Evolutionary conservation across 495 filamentous ascomycete species (phyloP).

Genomic region (Hypoxylon lienhwacheense): DNA sequence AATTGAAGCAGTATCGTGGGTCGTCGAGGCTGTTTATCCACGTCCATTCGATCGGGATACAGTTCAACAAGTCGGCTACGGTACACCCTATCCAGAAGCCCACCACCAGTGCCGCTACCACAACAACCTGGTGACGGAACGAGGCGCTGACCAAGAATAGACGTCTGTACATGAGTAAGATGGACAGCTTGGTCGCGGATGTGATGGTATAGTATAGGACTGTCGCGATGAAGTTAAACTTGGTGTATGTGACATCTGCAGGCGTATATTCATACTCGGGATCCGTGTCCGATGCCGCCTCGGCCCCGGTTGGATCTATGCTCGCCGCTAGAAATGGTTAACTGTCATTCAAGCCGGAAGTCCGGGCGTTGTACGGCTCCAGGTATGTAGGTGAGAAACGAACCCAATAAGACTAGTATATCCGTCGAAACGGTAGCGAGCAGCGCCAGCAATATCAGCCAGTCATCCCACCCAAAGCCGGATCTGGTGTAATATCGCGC

Average conservation of each 20-base stretch:
- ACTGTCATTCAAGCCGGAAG: not conserved
- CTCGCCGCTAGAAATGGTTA: not conserved
- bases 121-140: slow-evolving; percentile 5
- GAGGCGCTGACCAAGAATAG: slow-evolving; percentile 2
- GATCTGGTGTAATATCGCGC: not conserved
- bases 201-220: slow-evolving; percentile 18
- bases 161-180: slow-evolving; percentile 14
- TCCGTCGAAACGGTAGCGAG: not conserved
- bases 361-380: too few species aligned
- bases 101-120: not conserved
- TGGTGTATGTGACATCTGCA: slow-evolving; percentile 4
- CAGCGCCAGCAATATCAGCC: slow-evolving; percentile 10
- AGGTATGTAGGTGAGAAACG: not conserved
- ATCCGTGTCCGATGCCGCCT: not conserved
- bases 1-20: slow-evolving; percentile 22
- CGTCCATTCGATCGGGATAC: slow-evolving; percentile 16
- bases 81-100: slow-evolving; percentile 15
- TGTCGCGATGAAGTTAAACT: slow-evolving; percentile 1
- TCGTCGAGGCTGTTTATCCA: slow-evolving; percentile 10
- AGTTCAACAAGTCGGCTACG: slow-evolving; percentile 9
- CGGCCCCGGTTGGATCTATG: not conserved
- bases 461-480: slow-evolving; percentile 16
- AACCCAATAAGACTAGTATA: not conserved
- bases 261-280: slow-evolving; percentile 4
- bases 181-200: slow-evolving; percentile 15